Evolutionary conservation across 306 rosid genomes (phyloP), one percentile per base, ranked within the genome.

Genomic region (Acacia melanoxylon): DNA sequence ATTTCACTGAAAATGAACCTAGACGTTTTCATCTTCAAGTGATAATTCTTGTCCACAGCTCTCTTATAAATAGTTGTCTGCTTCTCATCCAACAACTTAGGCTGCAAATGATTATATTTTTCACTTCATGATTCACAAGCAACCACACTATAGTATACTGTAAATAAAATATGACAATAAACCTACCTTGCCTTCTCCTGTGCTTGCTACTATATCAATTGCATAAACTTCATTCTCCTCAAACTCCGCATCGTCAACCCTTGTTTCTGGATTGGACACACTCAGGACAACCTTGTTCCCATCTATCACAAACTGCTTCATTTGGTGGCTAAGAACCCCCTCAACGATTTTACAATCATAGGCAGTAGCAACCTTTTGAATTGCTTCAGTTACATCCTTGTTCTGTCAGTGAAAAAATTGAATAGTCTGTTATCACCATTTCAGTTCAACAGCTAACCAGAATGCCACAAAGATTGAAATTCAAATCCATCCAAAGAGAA

Each of bases 271-370:
- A 82, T 87, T 91, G 82, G 94, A 73, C 40, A 87, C 92, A 20
- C 94, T 96, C 75, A 96, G 83, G 63, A 96, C 93, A 78, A 93
- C 98, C 86, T 96, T 96, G 86, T 96, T 96, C 42, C 98, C 99
- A 78, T 96, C 99, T 74, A 96, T 96, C 83, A 96, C 99, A 92
- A 93, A 96, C 88, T 96, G 99, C 92, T 96, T 96, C 91, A 96
- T 83, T 90, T 96, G 99, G 84, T 96, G 99, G 81, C 99, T 96
- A 77, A 96, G 99, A 83, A 96, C 99, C 46, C 99, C 99, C 78
- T 96, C 99, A 68, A 96, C 99, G 82, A 93, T 91, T 86, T 93
- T 96, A 87, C 98, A 93, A 75, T 96, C 98, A 72, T 92, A 93
- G 45, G 97, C 91, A 13, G 91, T 94, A 72, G 99, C 99, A 85